Percentiles rank a stretch among this genome's conserved stretches.
phyloP scores from a whole-genome alignment of 2,329 filamentous ascomycete species.

The Colletotrichum sp. region DNA sequence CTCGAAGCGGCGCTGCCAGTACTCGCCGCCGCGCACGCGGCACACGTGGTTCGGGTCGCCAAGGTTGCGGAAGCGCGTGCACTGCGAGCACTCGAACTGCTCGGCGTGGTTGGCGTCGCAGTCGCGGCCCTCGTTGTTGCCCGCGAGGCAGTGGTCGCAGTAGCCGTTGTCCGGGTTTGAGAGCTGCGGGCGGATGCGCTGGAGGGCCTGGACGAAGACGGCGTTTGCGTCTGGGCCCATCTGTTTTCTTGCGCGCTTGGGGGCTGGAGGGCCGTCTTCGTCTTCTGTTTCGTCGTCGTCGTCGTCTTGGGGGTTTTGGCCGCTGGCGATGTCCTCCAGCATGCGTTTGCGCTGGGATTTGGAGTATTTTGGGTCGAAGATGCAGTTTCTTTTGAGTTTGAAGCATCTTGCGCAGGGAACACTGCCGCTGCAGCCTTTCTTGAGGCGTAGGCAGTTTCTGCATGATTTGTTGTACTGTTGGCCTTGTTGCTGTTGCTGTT shows the following conservation, averaged over 20 bases:
- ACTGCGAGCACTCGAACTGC: slow-evolving; percentile 19
- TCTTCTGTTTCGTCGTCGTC: neutral
- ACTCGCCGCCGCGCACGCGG: neutral
- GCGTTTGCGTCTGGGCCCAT: neutral
- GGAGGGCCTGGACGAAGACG: neutral
- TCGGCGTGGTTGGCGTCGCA: slow-evolving; percentile 14
- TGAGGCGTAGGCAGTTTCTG: neutral
- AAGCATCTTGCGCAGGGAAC: neutral
- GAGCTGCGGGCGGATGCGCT: neutral
- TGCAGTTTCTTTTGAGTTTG: neutral
- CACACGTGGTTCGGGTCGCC: slow-evolving; percentile 11
- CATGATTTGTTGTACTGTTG: neutral
- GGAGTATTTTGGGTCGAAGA: neutral
- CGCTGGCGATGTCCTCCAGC: neutral
- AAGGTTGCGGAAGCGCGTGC: slow-evolving; percentile 9
- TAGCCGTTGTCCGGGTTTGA: neutral
- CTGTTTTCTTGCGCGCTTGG: neutral
- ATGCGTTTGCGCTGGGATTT: neutral
- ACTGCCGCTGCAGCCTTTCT: neutral
- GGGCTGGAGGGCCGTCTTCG: neutral
- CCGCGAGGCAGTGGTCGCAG: slow-evolving; percentile 14
- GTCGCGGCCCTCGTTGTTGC: neutral
- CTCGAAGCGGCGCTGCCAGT: slow-evolving; percentile 13
- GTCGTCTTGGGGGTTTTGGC: neutral
- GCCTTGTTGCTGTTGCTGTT: neutral